phyloP scores from a whole-genome alignment of 78 protist species.

The Dictyostelium citrinum region DNA sequence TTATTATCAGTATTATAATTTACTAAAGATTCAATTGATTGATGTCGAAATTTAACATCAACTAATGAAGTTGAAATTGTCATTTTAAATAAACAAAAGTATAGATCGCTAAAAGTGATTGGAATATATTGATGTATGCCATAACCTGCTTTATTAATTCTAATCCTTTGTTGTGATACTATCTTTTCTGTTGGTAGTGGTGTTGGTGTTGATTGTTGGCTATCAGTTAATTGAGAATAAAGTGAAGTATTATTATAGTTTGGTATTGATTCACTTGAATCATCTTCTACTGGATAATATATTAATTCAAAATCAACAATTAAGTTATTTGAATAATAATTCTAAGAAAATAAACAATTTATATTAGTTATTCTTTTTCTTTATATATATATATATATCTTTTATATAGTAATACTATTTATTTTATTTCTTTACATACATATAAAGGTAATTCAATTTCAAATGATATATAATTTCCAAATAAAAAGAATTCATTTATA shows the following conservation, averaged over 20 bases:
- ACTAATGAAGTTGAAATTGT: slow-evolving; percentile 18
- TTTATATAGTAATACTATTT: too few species aligned
- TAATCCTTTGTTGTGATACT: slow-evolving; percentile 59
- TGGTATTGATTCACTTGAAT: slow-evolving; percentile 14
- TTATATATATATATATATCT: neutral
- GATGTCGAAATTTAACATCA: slow-evolving; percentile 21
- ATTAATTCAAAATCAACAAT: slow-evolving; percentile 50
- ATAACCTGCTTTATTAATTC: slow-evolving; percentile 14
- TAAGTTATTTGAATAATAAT: slow-evolving; percentile 1
- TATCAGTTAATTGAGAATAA: neutral
- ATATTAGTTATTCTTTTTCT: neutral
- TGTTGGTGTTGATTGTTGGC: neutral
- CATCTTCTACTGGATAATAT: slow-evolving; percentile 49
- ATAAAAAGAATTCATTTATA: slow-evolving; percentile 21
- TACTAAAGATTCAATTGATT: neutral
- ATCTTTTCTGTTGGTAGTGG: slow-evolving; percentile 17
- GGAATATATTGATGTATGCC: slow-evolving; percentile 63
- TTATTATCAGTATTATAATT: neutral
- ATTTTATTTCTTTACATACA: neutral
- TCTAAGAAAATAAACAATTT: too few species aligned
- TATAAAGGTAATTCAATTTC: slow-evolving; percentile 48
- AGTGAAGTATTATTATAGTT: neutral
- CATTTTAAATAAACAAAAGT: slow-evolving; percentile 24
- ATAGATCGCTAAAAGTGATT: slow-evolving; percentile 54
- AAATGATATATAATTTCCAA: slow-evolving; percentile 32